Evolutionary conservation across 1,139 yeast species (phyloP).

Genomic region (Ogataea hybrid): DNA sequence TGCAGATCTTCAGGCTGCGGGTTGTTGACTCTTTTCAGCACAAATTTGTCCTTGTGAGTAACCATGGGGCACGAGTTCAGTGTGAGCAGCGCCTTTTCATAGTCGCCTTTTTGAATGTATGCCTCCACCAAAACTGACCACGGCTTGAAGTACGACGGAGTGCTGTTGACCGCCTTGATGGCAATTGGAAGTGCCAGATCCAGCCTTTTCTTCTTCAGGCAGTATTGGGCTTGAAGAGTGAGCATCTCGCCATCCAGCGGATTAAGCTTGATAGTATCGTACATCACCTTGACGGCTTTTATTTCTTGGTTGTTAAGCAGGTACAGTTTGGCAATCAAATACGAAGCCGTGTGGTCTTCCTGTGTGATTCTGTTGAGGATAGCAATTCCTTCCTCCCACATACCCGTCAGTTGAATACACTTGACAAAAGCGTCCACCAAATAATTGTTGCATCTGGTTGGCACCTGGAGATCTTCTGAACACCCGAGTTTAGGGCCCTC

Average conservation of each 20-base stretch:
- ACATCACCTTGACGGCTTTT: slow-evolving; percentile 48
- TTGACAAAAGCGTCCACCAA: slow-evolving; percentile 53
- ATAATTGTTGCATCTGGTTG: slow-evolving; percentile 49
- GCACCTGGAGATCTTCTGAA: slow-evolving; percentile 60
- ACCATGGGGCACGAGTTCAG: slow-evolving; percentile 64
- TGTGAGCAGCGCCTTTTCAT: slow-evolving; percentile 55
- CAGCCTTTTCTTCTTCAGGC: slow-evolving; percentile 46
- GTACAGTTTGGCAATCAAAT: slow-evolving; percentile 46
- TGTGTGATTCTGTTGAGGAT: slow-evolving; percentile 41
- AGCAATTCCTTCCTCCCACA: slow-evolving; percentile 45
- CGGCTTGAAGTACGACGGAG: slow-evolving; percentile 55
- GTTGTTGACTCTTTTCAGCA: slow-evolving; percentile 47
- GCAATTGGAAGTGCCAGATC: slow-evolving; percentile 56
- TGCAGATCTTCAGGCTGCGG: slow-evolving; percentile 47
- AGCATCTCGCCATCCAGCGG: slow-evolving; percentile 50
- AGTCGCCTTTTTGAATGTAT: slow-evolving; percentile 50
- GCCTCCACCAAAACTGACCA: slow-evolving; percentile 54
- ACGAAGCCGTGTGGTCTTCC: slow-evolving; percentile 43
- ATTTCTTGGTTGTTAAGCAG: slow-evolving; percentile 51
- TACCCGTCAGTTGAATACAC: slow-evolving; percentile 47
- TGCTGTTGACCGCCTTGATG: slow-evolving; percentile 52
- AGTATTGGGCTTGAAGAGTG: slow-evolving; percentile 51
- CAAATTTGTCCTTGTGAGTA: slow-evolving; percentile 52
- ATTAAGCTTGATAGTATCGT: slow-evolving; percentile 41
- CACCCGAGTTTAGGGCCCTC: slow-evolving; percentile 60